phyloP scores from a whole-genome alignment of 2,329 filamentous ascomycete genomes.

The Calonectria hongkongensis region DNA sequence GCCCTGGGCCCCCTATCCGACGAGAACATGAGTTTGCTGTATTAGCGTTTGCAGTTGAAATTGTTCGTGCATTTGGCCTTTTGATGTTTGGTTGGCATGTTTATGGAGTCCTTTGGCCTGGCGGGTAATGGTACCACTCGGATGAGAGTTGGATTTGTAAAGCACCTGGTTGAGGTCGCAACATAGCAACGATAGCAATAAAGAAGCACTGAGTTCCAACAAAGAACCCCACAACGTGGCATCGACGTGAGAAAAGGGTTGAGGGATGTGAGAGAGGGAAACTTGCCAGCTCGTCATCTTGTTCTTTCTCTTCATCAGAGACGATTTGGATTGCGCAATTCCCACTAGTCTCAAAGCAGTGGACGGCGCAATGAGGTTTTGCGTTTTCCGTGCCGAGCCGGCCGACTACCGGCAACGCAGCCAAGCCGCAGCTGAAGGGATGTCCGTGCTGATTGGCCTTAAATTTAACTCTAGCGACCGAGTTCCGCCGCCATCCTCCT shows the following conservation, averaged over 20 bases:
- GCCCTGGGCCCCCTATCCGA: slow-evolving; percentile 43
- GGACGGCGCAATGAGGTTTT: slow-evolving; percentile 21
- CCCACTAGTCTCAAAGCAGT: slow-evolving; percentile 27
- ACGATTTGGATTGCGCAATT: slow-evolving; percentile 27
- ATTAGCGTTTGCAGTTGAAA: slow-evolving; percentile 45
- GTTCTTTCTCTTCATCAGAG: slow-evolving; percentile 22
- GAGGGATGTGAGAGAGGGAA: slow-evolving; percentile 40
- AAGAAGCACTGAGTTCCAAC: slow-evolving; percentile 43
- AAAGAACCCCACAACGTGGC: slow-evolving; percentile 45
- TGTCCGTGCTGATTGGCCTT: slow-evolving; percentile 12
- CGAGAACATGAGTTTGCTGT: slow-evolving; percentile 45
- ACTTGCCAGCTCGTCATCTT: slow-evolving; percentile 26
- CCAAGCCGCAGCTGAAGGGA: background rate
- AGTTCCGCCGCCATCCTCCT: slow-evolving; percentile 24
- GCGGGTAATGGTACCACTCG: slow-evolving; percentile 34
- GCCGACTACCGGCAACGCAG: slow-evolving; percentile 10
- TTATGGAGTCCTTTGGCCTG: slow-evolving; percentile 27
- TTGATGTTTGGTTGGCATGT: slow-evolving; percentile 34
- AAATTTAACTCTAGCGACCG: slow-evolving; percentile 7
- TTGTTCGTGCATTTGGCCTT: slow-evolving; percentile 33
- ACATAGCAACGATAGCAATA: slow-evolving; percentile 45
- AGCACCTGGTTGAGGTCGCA: slow-evolving; percentile 29
- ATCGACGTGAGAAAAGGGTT: slow-evolving; percentile 46
- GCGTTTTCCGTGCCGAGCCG: slow-evolving; percentile 20
- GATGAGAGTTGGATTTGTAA: slow-evolving; percentile 4